Base-by-base conservation (phyloP, 768 basidiomycete species). In the Mycena filopes region DNA sequence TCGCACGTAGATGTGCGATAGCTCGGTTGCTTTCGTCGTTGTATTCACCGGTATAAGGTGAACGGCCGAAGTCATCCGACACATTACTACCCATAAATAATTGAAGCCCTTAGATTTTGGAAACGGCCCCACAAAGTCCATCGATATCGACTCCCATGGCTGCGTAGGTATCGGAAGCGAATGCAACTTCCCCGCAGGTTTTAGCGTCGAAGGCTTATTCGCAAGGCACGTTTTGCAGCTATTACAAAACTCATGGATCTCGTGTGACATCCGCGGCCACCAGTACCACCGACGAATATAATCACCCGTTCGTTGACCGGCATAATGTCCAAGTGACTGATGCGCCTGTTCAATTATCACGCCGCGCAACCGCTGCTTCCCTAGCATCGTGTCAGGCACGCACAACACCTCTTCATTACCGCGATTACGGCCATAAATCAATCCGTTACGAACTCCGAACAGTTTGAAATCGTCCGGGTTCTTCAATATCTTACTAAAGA, bases 221-320 rank as follows among this genome's bases (percentile, higher is more conserved):
- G 46, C 60, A n/a, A 67, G 49, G 48, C 72, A 73, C 26, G 25
- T 50, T 25, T 11, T 18, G 26, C 70, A 74, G 9, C 57, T 47
- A 2, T 47, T 31, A 29, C 68, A 70, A 55, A 64, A 72, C n/a
- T 25, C 26, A 23, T 6, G n/a, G 9, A 54, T 23, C 51, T 54
- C 36, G 6, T 20, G 33, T 3, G 51, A 54, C 20, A 54, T 54
- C 31, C 40, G 13, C 12, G 49, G 49, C 49, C 49, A 82, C 81
- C 80, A 82, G 43, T 71, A 80, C 73, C 73, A 78, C 11, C 71
- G 57, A 2, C 76, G 63, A 0, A 82, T 36, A 45, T 80, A 81
- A 0, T 74, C 71, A n/a, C 60, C 9, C 0, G 76, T 82, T 25
- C 70, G 54, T 8, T 73, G 68, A 2, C 50, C n/a, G 0, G 77